These are phyloP conservation scores for Phaeosphaeriaceae sp. DNA, from an alignment of 2,329 filamentous ascomycete species.

Conservation along the genomic window DNA sequence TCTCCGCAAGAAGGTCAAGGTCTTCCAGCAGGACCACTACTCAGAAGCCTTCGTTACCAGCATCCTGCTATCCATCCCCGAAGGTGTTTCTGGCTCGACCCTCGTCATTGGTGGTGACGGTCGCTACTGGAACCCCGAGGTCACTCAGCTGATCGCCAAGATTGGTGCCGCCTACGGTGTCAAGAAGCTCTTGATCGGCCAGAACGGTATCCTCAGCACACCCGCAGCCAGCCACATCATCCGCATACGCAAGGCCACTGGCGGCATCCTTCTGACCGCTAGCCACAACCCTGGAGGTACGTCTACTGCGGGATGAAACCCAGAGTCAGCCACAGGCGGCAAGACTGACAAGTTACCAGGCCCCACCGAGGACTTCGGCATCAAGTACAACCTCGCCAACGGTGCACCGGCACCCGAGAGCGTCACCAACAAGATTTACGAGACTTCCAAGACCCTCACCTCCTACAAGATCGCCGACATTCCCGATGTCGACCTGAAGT, in stretches of 20 bases:
- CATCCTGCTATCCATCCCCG: slow-evolving; percentile 94
- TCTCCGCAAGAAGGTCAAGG: slow-evolving; percentile 97
- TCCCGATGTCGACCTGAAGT: slow-evolving; percentile 82
- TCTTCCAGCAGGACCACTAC: slow-evolving; percentile 96
- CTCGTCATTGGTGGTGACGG: slow-evolving; percentile 98
- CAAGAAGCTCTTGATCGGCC: slow-evolving; percentile 97
- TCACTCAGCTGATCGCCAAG: slow-evolving; percentile 95
- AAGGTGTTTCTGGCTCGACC: slow-evolving; percentile 86
- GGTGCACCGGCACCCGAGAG: slow-evolving; percentile 94
- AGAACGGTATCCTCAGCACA: slow-evolving; percentile 95
- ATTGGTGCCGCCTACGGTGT: slow-evolving; percentile 96
- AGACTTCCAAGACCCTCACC: slow-evolving; percentile 85
- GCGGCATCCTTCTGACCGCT: slow-evolving; percentile 94
- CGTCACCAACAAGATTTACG: slow-evolving; percentile 98
- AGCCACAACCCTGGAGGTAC: slow-evolving; percentile 97
- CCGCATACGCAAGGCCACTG: slow-evolving; percentile 91
- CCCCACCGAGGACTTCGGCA: slow-evolving; percentile 94
- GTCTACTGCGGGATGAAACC: not conserved
- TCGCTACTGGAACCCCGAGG: slow-evolving; percentile 95
- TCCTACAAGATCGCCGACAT: slow-evolving; percentile 93
- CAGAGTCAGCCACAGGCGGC: not conserved
- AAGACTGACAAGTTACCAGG: slow-evolving; percentile 60
- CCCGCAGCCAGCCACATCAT: slow-evolving; percentile 96
- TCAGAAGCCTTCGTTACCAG: slow-evolving; percentile 94
- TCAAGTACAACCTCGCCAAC: slow-evolving; percentile 99